phyloP scores from a whole-genome alignment of 805 yeast species.

The Metschnikowia vanudenii region DNA sequence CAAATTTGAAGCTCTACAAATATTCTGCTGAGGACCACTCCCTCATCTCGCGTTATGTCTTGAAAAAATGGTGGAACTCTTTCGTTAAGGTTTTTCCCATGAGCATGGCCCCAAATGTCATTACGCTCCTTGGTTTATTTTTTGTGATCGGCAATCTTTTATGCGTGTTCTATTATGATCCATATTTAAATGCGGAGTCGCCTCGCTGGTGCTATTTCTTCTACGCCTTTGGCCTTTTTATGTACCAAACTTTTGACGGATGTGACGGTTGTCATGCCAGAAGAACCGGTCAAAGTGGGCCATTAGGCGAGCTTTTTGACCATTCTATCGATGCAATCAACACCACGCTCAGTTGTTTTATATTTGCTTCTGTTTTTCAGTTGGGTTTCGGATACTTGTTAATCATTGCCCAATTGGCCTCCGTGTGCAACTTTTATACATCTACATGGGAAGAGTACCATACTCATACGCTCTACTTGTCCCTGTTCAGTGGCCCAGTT shows the following conservation, averaged over 20 bases:
- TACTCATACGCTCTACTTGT: constrained; percentile 75
- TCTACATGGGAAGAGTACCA: constrained; percentile 97
- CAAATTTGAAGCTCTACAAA: constrained; percentile 55
- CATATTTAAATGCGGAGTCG: constrained; percentile 52
- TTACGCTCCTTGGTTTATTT: constrained; percentile 74
- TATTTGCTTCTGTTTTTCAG: constrained; percentile 74
- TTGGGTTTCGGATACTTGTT: constrained; percentile 67
- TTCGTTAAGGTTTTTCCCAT: constrained; percentile 75
- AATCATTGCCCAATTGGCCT: constrained; percentile 65
- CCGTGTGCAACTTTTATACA: constrained; percentile 77
- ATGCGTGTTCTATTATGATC: constrained; percentile 71
- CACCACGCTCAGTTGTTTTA: constrained; percentile 74
- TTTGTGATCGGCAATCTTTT: constrained; percentile 66
- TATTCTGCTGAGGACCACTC: constrained; percentile 83
- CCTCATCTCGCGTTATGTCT: constrained; percentile 64
- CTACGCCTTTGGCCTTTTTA: constrained; percentile 78
- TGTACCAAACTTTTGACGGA: constrained; percentile 95
- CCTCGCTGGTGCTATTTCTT: constrained; percentile 78
- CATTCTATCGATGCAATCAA: constrained; percentile 77
- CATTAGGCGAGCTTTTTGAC: constrained; percentile 91
- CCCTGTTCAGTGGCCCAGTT: constrained; percentile 89
- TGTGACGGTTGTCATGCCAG: constrained; percentile 96
- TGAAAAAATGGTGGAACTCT: constrained; percentile 79
- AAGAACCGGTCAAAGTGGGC: constrained; percentile 92
- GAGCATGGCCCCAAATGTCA: constrained; percentile 91